Evolutionary conservation across 202 grass and related monocot species (phyloP).

Genomic region (Saccharum hybrid): DNA sequence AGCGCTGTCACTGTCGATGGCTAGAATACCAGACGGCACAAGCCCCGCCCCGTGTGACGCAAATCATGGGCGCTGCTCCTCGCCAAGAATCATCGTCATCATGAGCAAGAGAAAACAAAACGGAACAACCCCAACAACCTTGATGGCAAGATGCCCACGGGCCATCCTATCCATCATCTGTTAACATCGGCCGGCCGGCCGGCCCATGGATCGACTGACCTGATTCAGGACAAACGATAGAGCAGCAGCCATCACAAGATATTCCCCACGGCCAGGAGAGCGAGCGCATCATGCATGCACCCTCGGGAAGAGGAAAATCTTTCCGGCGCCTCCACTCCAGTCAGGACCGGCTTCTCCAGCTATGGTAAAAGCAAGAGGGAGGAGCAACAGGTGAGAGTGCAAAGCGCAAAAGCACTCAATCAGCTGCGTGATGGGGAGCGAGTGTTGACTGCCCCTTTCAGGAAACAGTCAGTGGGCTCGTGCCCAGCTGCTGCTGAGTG

Average conservation of each 20-base stretch:
- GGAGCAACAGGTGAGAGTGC: neutral
- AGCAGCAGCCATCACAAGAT: neutral
- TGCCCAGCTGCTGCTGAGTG: neutral
- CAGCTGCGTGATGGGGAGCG: neutral
- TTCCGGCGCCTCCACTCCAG: neutral
- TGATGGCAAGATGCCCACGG: neutral
- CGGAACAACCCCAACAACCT: neutral
- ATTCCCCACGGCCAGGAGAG: neutral
- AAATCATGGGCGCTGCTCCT: no score
- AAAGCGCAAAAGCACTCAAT: neutral
- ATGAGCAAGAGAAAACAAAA: neutral
- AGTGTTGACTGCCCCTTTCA: conserved; percentile 15
- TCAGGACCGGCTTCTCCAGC: neutral
- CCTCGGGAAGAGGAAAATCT: conserved; percentile 38
- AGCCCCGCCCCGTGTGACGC: neutral
- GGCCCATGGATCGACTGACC: neutral
- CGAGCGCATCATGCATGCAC: neutral
- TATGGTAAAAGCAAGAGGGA: neutral
- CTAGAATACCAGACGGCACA: neutral
- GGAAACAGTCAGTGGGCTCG: neutral
- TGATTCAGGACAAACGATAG: neutral
- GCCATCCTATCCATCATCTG: neutral
- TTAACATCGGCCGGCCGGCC: no score
- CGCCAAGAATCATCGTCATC: neutral
- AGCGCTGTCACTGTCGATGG: neutral